Percentiles rank a stretch among this genome's conserved stretches.
These are phyloP conservation scores for Flaveria linearis DNA, from an alignment of 129 eudicot genomes.

Conservation along the genomic window DNA sequence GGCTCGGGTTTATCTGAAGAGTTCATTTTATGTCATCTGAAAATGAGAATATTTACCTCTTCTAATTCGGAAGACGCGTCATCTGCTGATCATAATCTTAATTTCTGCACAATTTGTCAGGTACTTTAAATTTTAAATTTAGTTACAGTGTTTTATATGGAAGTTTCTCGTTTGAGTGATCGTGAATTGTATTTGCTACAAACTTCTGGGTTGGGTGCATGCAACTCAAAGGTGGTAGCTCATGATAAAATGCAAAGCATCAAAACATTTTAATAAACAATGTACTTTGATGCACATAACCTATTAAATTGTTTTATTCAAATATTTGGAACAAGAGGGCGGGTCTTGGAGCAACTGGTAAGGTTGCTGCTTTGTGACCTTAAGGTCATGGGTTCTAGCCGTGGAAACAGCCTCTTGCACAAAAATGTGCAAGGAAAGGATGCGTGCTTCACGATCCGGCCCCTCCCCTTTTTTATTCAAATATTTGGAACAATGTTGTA, in stretches of 20 bases:
- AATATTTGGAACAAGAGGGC: too few species aligned
- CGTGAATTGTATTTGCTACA: neutral
- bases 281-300: too few species aligned
- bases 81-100: constrained; percentile 44
- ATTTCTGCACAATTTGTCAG: constrained; percentile 83
- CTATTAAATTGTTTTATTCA: too few species aligned
- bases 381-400: too few species aligned
- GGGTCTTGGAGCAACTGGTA: too few species aligned
- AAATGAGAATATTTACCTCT: constrained; percentile 50
- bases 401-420: too few species aligned
- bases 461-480: too few species aligned
- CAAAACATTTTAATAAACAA: too few species aligned
- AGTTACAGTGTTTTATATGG: neutral
- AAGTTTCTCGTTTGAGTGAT: neutral
- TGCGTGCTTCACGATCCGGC: too few species aligned
- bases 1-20: constrained; percentile 71
- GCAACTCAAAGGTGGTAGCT: neutral
- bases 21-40: constrained; percentile 47
- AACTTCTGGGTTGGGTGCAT: neutral
- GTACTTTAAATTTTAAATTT: constrained; percentile 25
- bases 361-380: too few species aligned
- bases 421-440: too few species aligned
- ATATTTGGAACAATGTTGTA: too few species aligned
- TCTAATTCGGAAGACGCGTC: constrained; percentile 40
- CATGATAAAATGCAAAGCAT: neutral